Conservation (phyloP, 176 grass and related monocot genomes). For the Calamus simplicifolius region DNA sequence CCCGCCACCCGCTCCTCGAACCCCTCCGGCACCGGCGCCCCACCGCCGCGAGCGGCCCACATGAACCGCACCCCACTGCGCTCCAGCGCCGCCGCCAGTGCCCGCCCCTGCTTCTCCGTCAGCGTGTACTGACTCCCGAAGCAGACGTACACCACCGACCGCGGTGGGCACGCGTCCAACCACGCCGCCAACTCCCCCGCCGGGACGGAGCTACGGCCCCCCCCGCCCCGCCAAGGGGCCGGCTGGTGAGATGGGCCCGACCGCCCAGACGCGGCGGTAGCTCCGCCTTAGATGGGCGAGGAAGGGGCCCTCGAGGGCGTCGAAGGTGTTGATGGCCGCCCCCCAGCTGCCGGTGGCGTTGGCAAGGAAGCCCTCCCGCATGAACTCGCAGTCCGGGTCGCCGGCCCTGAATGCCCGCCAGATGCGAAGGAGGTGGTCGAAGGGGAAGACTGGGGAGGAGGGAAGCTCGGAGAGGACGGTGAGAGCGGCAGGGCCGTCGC, state of each 20-base stretch:
- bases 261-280: slow-evolving; percentile 10
- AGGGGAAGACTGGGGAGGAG: not conserved
- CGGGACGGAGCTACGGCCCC: slow-evolving; percentile 1
- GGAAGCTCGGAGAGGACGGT: not conserved
- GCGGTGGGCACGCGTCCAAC: slow-evolving; percentile 19
- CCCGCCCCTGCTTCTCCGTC: slow-evolving; percentile 10
- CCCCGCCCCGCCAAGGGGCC: not conserved
- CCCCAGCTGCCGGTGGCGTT: slow-evolving; percentile 28
- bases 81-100: slow-evolving; percentile 5
- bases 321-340: slow-evolving; percentile 29
- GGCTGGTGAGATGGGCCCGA: not conserved
- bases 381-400: slow-evolving; percentile 1
- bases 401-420: not conserved
- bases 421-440: not conserved
- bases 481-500: not conserved
- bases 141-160: slow-evolving; percentile 46
- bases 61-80: slow-evolving; percentile 25
- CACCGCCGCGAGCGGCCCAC: slow-evolving; percentile 3
- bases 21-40: slow-evolving; percentile 7
- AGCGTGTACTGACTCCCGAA: slow-evolving; percentile 42
- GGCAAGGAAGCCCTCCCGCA: not conserved
- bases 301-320: slow-evolving; percentile 27
- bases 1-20: slow-evolving; percentile 12
- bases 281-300: slow-evolving; percentile 18
- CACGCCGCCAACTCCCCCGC: slow-evolving; percentile 19